Base-by-base conservation (phyloP, 2,329 filamentous ascomycete species). In the Westerdykella sp. region DNA sequence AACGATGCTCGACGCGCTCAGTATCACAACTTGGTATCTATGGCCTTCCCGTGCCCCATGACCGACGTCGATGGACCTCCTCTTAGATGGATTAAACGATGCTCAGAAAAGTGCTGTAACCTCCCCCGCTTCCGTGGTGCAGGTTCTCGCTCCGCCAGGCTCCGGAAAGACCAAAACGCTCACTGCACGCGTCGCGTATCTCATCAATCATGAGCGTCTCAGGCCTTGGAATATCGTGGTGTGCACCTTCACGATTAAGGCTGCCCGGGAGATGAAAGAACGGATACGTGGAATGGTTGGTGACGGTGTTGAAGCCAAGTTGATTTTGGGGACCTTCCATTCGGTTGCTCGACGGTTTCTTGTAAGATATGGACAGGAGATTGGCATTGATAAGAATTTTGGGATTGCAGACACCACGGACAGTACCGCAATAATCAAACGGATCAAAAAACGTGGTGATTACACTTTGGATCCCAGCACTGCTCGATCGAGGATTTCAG, bases 181-280 rank as follows among this genome's bases (percentile, higher is more conserved):
- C 42, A 95, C 90, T 0, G 87, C 90, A 36, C 85, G 93, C 49
- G 88, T 96, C 45, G 90, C 90, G 55, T 94, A 91, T 75, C 80
- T 96, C 23, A 78, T 96, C 42, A 79, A 83, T 40, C 75, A 85
- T 56, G 72, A 80, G 54, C 80, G 83, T 34, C 79, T 87, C 55
- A 78, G 80, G 44, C 91, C 91, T 58, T 81, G 85, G 70, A 88
- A 96, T 69, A 82, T 97, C 57, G 83, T 98, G 46, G 91, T 96
- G 46, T 93, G 91, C 48, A 97, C 91, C 0, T 98, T 98, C 62
- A 98, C 93, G 2, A 89, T 95, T 65, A 97, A 97, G 66, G 90
- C 93, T 1, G 87, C 90, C 14, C 79, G 77, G 14, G 91, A 97
- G 71, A 98, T 98, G 91, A 88, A 89, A 58, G 82, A 88, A 59